A percentile compares a stretch with the other conserved stretches of the same genome.
Evolutionary conservation across 2,329 filamentous ascomycete genomes (phyloP).

Genomic region (Stenocarpella maydis): DNA sequence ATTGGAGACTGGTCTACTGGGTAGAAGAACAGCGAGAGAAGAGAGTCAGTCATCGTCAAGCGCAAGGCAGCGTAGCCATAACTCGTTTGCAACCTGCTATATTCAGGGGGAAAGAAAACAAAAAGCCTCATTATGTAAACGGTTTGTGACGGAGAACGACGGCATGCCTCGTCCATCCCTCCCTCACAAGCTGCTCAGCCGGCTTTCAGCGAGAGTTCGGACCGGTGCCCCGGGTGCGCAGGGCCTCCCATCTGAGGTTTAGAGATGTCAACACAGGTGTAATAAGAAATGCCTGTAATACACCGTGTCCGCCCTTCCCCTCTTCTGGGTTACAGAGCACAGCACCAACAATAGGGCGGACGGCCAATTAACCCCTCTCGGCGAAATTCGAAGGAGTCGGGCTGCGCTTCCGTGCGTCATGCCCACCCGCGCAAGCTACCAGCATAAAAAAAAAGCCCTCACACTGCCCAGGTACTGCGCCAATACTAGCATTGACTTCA

Average conservation of each 20-base stretch:
- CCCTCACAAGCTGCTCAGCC: background rate
- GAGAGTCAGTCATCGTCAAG: background rate
- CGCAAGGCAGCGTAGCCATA: background rate
- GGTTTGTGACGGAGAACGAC: background rate
- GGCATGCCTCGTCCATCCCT: background rate
- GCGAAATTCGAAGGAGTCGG: background rate
- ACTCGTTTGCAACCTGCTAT: background rate
- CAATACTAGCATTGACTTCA: constrained; percentile 2
- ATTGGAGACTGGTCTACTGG: background rate
- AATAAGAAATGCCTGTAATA: constrained; percentile 12
- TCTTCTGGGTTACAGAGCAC: background rate
- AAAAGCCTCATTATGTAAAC: background rate
- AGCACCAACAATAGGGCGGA: background rate
- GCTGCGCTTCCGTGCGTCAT: constrained; percentile 2
- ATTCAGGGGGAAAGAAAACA: background rate
- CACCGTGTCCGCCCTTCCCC: background rate
- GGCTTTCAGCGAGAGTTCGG: constrained; percentile 5
- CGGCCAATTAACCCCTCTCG: background rate
- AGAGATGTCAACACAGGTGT: constrained; percentile 4
- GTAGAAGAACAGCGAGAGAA: background rate
- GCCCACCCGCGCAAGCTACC: background rate
- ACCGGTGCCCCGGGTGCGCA: constrained; percentile 9
- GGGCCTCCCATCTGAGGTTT: background rate
- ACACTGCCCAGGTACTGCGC: background rate
- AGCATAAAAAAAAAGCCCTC: background rate